These are phyloP conservation scores for Penicillium sp. DNA, from an alignment of 2,329 filamentous ascomycete species.

Conservation along the genomic window DNA sequence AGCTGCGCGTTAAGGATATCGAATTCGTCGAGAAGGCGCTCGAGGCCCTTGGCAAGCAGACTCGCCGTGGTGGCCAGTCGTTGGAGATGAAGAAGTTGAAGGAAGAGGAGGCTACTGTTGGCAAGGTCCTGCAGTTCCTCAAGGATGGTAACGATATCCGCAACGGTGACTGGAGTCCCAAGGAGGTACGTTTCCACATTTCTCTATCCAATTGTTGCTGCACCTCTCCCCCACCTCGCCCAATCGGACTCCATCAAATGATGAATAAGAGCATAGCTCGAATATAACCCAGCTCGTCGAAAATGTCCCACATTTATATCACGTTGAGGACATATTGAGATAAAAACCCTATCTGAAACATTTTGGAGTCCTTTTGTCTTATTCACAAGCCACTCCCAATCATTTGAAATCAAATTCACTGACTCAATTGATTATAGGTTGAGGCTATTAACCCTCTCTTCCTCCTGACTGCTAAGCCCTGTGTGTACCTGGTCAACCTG, in stretches of 20 bases:
- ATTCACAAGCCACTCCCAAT: slow-evolving; percentile 14
- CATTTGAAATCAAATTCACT: slow-evolving; percentile 20
- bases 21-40: slow-evolving; percentile 97
- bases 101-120: slow-evolving; percentile 89
- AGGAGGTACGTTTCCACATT: slow-evolving; percentile 70
- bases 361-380: slow-evolving; percentile 38
- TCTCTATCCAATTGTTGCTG: slow-evolving; percentile 20
- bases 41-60: slow-evolving; percentile 91
- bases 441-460: slow-evolving; percentile 97
- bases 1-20: slow-evolving; percentile 96
- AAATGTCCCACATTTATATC: slow-evolving; percentile 64
- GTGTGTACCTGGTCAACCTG: slow-evolving; percentile 95
- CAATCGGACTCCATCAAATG: slow-evolving; percentile 54
- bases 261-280: slow-evolving; percentile 99
- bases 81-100: slow-evolving; percentile 97
- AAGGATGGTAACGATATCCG: slow-evolving; percentile 90
- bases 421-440: slow-evolving; percentile 59
- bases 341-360: slow-evolving; percentile 69
- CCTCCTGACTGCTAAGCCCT: slow-evolving; percentile 92
- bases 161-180: slow-evolving; percentile 83
- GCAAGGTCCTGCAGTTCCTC: slow-evolving; percentile 81
- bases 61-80: slow-evolving; percentile 87
- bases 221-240: background rate
- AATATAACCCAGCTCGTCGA: slow-evolving; percentile 99
- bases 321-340: slow-evolving; percentile 85